Conservation (phyloP, 306 rosid species). For the Lagenaria siceraria region DNA sequence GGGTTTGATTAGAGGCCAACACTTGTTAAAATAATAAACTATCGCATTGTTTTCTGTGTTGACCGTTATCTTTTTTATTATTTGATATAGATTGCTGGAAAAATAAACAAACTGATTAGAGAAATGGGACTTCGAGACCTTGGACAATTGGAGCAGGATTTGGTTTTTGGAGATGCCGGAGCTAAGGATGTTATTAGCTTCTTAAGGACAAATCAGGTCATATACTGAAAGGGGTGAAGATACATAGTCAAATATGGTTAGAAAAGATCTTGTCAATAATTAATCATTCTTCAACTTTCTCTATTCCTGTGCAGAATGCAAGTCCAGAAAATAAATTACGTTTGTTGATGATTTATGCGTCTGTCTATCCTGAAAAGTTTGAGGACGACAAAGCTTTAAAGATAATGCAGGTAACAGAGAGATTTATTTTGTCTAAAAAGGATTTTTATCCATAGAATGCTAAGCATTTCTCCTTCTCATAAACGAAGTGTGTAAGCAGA, state of each 20-base stretch:
- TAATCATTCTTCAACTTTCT: background rate
- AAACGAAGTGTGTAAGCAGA: background rate
- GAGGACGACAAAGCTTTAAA: slow-evolving; percentile 80
- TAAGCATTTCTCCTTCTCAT: background rate
- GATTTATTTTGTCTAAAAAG: background rate
- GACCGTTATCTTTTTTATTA: slow-evolving; percentile 23
- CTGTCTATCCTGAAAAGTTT: slow-evolving; percentile 79
- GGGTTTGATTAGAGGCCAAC: background rate
- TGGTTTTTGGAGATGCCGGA: slow-evolving; percentile 93
- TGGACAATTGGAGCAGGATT: slow-evolving; percentile 94
- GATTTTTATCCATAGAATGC: background rate
- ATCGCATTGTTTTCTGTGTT: background rate
- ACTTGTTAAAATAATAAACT: background rate
- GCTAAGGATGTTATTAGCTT: slow-evolving; percentile 82
- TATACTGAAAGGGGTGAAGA: slow-evolving; percentile 7
- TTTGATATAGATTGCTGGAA: slow-evolving; percentile 66
- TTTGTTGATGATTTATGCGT: slow-evolving; percentile 80
- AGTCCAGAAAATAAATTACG: slow-evolving; percentile 78
- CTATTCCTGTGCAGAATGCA: slow-evolving; percentile 36
- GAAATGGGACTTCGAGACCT: slow-evolving; percentile 62
- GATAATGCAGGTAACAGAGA: slow-evolving; percentile 70
- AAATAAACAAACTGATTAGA: slow-evolving; percentile 66
- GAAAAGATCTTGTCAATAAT: background rate
- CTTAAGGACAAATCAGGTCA: slow-evolving; percentile 74
- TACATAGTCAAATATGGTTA: background rate